Evolutionary conservation across 345 rosid genomes (phyloP).

Genomic region (Aquilaria sinensis): DNA sequence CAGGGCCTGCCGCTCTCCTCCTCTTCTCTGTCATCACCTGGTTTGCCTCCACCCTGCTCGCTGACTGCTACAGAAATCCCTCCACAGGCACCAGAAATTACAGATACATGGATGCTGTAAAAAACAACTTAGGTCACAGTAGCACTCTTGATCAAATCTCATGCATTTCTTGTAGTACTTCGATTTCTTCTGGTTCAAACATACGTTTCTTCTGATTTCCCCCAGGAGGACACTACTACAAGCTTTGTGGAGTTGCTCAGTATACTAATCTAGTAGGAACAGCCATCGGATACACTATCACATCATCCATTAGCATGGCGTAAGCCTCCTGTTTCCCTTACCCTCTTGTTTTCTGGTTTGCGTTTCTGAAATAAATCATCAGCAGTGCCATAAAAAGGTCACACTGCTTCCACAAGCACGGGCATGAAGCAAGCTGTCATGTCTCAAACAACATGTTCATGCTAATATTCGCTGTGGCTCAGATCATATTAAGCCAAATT

Average conservation of each 20-base stretch:
- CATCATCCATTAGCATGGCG: slow-evolving; percentile 42
- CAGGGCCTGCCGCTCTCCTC: slow-evolving; percentile 35
- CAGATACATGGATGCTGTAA: slow-evolving; percentile 37
- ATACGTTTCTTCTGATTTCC: background rate
- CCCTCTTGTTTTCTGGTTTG: background rate
- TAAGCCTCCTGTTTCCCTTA: slow-evolving; percentile 12
- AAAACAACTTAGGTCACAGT: slow-evolving; percentile 30
- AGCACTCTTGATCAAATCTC: background rate
- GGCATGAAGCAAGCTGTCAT: slow-evolving; percentile 5
- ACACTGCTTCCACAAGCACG: slow-evolving; percentile 20
- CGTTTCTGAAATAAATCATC: background rate
- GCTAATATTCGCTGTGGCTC: slow-evolving; percentile 16
- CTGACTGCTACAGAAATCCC: slow-evolving; percentile 40
- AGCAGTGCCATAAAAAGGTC: slow-evolving; percentile 20
- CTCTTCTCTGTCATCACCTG: slow-evolving; percentile 39
- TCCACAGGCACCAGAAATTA: slow-evolving; percentile 34
- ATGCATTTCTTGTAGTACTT: background rate
- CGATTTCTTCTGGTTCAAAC: background rate
- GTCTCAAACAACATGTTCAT: slow-evolving; percentile 20
- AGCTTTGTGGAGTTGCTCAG: slow-evolving; percentile 33
- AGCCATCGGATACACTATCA: slow-evolving; percentile 48
- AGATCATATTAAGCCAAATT: slow-evolving; percentile 21
- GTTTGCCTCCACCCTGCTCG: slow-evolving; percentile 32
- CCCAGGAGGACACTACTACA: slow-evolving; percentile 27
- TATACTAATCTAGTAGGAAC: slow-evolving; percentile 31